A percentile compares a stretch with the other conserved stretches of the same genome.
These are phyloP conservation scores for Microsporum ferrugineum DNA, from an alignment of 2,329 filamentous ascomycete genomes.

Conservation along the genomic window DNA sequence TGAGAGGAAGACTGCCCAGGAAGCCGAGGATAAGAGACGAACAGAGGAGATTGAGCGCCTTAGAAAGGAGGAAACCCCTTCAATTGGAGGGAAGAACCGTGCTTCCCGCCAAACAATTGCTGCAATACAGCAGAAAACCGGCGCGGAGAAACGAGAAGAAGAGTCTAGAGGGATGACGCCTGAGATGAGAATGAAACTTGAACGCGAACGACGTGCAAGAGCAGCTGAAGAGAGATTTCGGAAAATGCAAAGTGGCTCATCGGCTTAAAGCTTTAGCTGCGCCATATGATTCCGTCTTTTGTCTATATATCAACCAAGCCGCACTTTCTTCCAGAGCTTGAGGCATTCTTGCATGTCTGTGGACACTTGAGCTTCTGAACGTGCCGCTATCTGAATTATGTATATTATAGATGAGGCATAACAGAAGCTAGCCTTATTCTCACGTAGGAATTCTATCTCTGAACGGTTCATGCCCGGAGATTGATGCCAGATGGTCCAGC, in stretches of 20 bases:
- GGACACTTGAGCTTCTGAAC: constrained; percentile 15
- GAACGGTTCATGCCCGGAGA: constrained; percentile 20
- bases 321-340: constrained; percentile 22
- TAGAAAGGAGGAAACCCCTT: constrained; percentile 45
- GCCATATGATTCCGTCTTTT: background rate
- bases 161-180: constrained; percentile 74
- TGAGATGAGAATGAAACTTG: constrained; percentile 72
- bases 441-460: constrained; percentile 17
- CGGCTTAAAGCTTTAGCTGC: background rate
- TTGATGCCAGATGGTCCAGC: constrained; percentile 20
- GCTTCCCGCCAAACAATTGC: constrained; percentile 24
- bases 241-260: constrained; percentile 43
- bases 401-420: constrained; percentile 19
- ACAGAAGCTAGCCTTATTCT: constrained; percentile 19
- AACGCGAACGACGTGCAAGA: constrained; percentile 78
- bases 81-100: background rate
- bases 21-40: constrained; percentile 58
- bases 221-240: constrained; percentile 82
- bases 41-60: constrained; percentile 64
- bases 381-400: constrained; percentile 16
- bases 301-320: constrained; percentile 16
- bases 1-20: constrained; percentile 58
- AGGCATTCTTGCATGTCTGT: constrained; percentile 24
- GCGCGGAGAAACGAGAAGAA: constrained; percentile 70
- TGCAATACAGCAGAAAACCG: constrained; percentile 51